These are phyloP conservation scores for Colletotrichum higginsianum DNA, from an alignment of 2,329 filamentous ascomycete genomes.

Conservation along the genomic window DNA sequence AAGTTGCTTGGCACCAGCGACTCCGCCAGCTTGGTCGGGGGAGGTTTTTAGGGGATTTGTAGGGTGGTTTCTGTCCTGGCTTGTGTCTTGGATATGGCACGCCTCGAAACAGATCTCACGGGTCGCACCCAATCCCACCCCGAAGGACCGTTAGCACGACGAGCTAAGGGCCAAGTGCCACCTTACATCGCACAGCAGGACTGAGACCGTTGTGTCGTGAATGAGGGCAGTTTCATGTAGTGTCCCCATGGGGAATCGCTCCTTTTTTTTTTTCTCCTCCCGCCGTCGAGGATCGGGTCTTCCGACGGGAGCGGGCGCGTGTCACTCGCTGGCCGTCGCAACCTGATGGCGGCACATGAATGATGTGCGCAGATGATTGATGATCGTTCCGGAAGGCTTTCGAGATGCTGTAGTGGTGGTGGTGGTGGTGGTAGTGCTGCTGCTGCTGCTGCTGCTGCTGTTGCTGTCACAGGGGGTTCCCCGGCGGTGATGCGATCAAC, in stretches of 20 bases:
- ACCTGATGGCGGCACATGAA: slow-evolving; percentile 28
- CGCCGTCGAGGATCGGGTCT: background rate
- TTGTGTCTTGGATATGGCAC: slow-evolving; percentile 37
- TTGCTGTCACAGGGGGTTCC: background rate
- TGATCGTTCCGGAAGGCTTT: slow-evolving; percentile 26
- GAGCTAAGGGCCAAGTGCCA: slow-evolving; percentile 20
- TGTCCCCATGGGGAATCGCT: background rate
- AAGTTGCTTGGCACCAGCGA: slow-evolving; percentile 38
- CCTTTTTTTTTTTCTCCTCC: background rate
- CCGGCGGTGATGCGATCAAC: background rate
- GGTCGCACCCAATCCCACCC: slow-evolving; percentile 24
- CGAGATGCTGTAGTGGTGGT: background rate
- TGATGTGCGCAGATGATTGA: slow-evolving; percentile 38
- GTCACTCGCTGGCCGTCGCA: background rate
- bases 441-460: slow-evolving; percentile 10
- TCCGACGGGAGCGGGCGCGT: background rate
- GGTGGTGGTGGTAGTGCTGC: background rate
- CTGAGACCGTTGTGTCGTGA: background rate
- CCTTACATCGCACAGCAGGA: background rate
- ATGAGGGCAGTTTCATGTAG: slow-evolving; percentile 13
- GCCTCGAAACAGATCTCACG: slow-evolving; percentile 37
- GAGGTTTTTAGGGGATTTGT: slow-evolving; percentile 10
- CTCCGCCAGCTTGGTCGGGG: slow-evolving; percentile 40
- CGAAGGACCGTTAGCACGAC: slow-evolving; percentile 5
- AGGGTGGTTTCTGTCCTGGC: slow-evolving; percentile 7